These are phyloP conservation scores for Macrophomina pseudophaseolina DNA, from an alignment of 2,329 filamentous ascomycete genomes.

Conservation along the genomic window DNA sequence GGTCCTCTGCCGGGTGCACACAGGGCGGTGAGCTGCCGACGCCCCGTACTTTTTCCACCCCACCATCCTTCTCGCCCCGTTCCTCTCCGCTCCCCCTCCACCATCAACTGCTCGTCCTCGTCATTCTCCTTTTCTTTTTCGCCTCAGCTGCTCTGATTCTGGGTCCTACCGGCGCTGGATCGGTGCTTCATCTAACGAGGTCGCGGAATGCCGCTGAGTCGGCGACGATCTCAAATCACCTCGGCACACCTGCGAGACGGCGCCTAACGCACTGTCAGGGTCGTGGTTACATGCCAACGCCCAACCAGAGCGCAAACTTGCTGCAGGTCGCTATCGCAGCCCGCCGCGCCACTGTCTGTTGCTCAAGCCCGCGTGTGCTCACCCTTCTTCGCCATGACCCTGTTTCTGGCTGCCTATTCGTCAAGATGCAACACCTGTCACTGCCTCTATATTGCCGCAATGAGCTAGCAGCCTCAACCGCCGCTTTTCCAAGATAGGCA, in stretches of 20 bases:
- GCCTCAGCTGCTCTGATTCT: no score
- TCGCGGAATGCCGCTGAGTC: no score
- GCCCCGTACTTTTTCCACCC: background rate
- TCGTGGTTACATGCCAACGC: no score
- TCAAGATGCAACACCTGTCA: background rate
- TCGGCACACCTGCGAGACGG: no score
- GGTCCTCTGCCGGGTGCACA: background rate
- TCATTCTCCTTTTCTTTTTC: no score
- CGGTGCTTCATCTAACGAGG: no score
- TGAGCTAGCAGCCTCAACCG: background rate
- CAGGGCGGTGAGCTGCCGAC: background rate
- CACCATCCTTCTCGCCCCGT: background rate
- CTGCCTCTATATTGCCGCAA: background rate
- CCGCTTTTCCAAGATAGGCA: slow-evolving; percentile 3
- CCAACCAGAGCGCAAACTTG: no score
- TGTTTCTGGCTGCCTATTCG: background rate
- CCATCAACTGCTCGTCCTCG: background rate
- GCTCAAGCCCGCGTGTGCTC: background rate
- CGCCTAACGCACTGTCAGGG: no score
- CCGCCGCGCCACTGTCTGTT: background rate
- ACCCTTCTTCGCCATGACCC: background rate
- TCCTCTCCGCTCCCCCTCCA: background rate
- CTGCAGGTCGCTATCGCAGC: background rate
- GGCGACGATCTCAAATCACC: no score
- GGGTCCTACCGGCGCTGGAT: no score